Conservation (phyloP, 805 yeast genomes). For the Candida maesae region DNA sequence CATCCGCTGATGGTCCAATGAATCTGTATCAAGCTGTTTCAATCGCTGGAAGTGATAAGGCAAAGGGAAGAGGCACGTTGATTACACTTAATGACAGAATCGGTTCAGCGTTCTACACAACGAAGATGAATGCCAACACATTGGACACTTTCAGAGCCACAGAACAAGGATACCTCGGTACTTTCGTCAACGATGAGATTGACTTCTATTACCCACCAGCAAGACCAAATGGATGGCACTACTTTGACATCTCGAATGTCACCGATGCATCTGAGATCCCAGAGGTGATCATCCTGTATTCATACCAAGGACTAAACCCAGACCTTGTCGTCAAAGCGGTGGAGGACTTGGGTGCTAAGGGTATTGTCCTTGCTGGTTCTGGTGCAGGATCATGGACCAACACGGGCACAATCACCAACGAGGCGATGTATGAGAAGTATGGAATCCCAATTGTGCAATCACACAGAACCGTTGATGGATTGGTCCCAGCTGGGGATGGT, state of each 20-base stretch:
- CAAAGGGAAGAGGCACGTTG: constrained; percentile 57
- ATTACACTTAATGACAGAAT: constrained; percentile 65
- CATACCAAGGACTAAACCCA: constrained; percentile 54
- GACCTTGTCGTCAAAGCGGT: constrained; percentile 43
- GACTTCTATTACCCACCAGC: constrained; percentile 60
- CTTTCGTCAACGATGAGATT: constrained; percentile 59
- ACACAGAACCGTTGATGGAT: constrained; percentile 63
- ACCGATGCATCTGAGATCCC: constrained; percentile 23
- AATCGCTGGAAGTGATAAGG: constrained; percentile 48
- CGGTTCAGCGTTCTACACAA: constrained; percentile 62
- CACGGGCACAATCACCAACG: constrained; percentile 44
- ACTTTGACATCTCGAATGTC: constrained; percentile 32
- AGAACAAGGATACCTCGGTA: constrained; percentile 67
- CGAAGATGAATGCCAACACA: constrained; percentile 65
- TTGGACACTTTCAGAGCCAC: constrained; percentile 63
- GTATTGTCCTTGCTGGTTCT: constrained; percentile 61
- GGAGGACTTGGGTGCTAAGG: constrained; percentile 41
- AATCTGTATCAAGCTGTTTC: constrained; percentile 65
- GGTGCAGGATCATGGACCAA: constrained; percentile 56
- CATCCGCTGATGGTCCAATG: constrained; percentile 72
- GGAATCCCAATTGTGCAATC: constrained; percentile 55
- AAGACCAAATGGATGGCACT: constrained; percentile 36
- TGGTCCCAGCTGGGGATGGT: constrained; percentile 50
- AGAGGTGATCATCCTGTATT: constrained; percentile 53
- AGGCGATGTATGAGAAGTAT: constrained; percentile 32